Base-by-base conservation (phyloP, 345 rosid genomes). In the Clausena lansium region DNA sequence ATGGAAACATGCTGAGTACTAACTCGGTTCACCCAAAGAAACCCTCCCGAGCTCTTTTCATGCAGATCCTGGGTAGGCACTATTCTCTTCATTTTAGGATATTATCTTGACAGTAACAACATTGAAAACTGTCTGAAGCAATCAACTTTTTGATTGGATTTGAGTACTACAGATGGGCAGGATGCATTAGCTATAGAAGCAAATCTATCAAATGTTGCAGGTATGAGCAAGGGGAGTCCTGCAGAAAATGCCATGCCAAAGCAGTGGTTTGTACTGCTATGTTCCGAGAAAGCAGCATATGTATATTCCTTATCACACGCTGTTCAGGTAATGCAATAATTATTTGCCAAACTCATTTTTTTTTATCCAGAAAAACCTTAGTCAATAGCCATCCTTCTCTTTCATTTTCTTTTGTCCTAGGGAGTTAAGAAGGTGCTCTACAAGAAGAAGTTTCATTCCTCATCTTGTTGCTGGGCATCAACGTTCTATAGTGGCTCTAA, bases 201-300 rank as follows among this genome's bases (percentile, higher is more conserved):
- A 63, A 81, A 75, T 76, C 39, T 25, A 52, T 74, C 77, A 62
- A 84, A 73, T 77, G 78, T 81, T 64, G 35, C 8, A 65, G 89
- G 85, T 32, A 9, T 73, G 52, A 79, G 62, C 76, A 84, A 76
- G 78, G 87, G 76, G 67, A 79, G 76, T 80, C 77, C 82, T 52
- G 81, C 70, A 47, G 97, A 90, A 77, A 87, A 89, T 76, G 55
- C 78, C 30, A 64, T 77, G 9, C 62, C 76, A 59, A 92, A 86
- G 83, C 93, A 92, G 83, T 85, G 82, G 71, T 84, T 78, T 76
- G 64, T 92, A 77, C 83, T 95, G 77, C 28, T 92, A 57, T 93
- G 98, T 78, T 92, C 93, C 4, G 98, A 95, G 89, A 95, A 92
- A 86, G 93, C 98, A 54, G 89, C 83, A 61, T 95, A 93, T 76